Evolutionary conservation across 345 rosid genomes (phyloP).

Genomic region (Abelmoschus esculentus): DNA sequence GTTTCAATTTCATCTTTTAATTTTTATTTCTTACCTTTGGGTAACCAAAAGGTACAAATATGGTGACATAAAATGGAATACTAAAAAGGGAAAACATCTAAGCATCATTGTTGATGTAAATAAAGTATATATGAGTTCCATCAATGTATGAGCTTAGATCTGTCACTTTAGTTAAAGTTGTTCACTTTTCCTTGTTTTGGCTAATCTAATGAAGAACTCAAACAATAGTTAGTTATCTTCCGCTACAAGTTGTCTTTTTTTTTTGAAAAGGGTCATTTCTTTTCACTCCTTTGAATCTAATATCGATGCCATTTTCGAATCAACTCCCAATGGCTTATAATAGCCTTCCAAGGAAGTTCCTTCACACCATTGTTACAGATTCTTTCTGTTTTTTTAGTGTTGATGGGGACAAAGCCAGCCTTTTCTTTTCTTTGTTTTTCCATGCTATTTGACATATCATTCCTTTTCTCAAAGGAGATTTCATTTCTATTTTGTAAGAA

Average conservation of each 20-base stretch:
- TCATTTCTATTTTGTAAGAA: neutral
- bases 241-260: conserved; percentile 17
- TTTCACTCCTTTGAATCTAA: conserved; percentile 32
- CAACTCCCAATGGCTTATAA: conserved; percentile 10
- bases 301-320: conserved; percentile 17
- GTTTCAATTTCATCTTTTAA: neutral
- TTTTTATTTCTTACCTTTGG: too few species aligned
- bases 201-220: conserved; percentile 25
- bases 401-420: neutral
- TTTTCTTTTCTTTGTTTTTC: conserved; percentile 19
- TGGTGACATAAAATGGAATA: conserved; percentile 20
- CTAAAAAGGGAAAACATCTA: conserved; percentile 30
- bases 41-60: conserved; percentile 9
- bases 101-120: conserved; percentile 30
- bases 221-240: conserved; percentile 16
- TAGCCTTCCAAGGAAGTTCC: neutral
- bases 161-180: neutral
- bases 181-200: conserved; percentile 36
- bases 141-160: neutral
- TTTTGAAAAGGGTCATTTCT: conserved; percentile 17
- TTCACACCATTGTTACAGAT: neutral
- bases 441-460: conserved; percentile 17
- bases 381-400: neutral
- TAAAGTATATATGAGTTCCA: conserved; percentile 16
- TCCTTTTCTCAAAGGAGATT: conserved; percentile 12